Conservation (phyloP, 1,284 basidiomycete genomes). For the Porphyrellus sp. region DNA sequence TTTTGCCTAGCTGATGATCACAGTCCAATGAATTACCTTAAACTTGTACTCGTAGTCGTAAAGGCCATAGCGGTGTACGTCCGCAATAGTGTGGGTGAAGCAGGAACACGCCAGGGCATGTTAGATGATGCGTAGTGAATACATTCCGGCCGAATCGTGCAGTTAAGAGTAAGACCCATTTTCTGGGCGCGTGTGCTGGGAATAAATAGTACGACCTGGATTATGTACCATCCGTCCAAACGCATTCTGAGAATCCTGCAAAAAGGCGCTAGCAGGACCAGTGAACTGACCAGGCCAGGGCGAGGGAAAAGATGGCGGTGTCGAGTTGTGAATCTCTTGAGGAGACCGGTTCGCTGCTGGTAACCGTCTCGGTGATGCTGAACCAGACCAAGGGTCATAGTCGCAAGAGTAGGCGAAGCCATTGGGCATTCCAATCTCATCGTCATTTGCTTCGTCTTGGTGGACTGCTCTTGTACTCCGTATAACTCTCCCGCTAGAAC, state of each 20-base stretch:
- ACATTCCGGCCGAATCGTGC: constrained; percentile 18
- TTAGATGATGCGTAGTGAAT: constrained; percentile 26
- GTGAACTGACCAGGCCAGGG: constrained; percentile 42
- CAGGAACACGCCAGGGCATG: constrained; percentile 7
- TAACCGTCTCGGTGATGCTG: constrained; percentile 29
- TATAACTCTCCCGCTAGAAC: constrained; percentile 36
- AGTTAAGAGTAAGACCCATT: constrained; percentile 31
- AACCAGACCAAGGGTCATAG: constrained; percentile 29
- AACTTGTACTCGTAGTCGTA: background rate
- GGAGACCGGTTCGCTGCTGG: constrained; percentile 16
- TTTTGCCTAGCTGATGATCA: background rate
- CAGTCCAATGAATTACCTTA: constrained; percentile 3
- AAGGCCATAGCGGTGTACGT: background rate
- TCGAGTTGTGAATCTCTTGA: constrained; percentile 28
- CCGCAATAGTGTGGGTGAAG: constrained; percentile 1
- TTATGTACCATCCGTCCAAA: constrained; percentile 40
- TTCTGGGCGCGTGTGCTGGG: constrained; percentile 41
- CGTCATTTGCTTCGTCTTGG: constrained; percentile 27
- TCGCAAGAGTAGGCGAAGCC: constrained; percentile 22
- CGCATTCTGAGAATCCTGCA: constrained; percentile 35
- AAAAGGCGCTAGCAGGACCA: constrained; percentile 46
- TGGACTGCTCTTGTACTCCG: constrained; percentile 32
- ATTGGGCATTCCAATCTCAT: constrained; percentile 21
- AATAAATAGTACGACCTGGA: constrained; percentile 57
- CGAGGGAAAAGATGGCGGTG: constrained; percentile 28